These are phyloP conservation scores for Curvularia sp. DNA, from an alignment of 2,329 filamentous ascomycete genomes.

Conservation along the genomic window DNA sequence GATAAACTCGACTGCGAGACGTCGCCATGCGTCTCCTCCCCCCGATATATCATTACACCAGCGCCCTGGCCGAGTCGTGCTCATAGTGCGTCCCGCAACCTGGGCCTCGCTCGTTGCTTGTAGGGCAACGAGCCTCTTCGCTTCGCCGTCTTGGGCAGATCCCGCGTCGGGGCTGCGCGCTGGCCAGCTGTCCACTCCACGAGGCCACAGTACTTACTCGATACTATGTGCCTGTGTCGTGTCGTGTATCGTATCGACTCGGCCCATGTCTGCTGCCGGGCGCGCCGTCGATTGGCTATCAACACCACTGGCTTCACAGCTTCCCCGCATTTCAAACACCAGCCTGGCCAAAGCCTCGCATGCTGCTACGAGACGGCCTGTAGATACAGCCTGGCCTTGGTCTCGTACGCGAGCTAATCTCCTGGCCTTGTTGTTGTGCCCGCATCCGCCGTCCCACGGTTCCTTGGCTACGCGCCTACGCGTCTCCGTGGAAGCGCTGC, in stretches of 20 bases:
- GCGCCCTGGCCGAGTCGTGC: conserved; percentile 19
- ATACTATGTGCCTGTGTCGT: too few species aligned
- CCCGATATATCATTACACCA: neutral
- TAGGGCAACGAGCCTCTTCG: conserved; percentile 7
- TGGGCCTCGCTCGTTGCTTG: neutral
- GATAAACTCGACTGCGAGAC: conserved; percentile 25
- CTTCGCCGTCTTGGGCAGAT: neutral
- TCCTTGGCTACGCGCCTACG: conserved; percentile 21
- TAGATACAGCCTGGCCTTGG: neutral
- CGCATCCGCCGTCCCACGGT: conserved; percentile 7
- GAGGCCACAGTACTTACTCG: neutral
- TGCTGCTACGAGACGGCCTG: conserved; percentile 28
- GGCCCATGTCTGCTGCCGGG: conserved; percentile 9
- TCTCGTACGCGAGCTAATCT: conserved; percentile 1
- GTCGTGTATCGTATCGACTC: neutral
- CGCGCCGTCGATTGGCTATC: conserved; percentile 25
- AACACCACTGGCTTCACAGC: conserved; percentile 20
- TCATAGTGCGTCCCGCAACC: neutral
- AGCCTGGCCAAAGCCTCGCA: conserved; percentile 19
- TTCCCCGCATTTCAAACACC: conserved; percentile 43
- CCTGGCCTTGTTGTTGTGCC: conserved; percentile 15
- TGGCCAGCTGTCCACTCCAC: conserved; percentile 3
- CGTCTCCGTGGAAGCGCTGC: conserved; percentile 7
- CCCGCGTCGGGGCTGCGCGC: neutral
- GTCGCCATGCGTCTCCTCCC: conserved; percentile 7